Percentiles rank a stretch among this genome's conserved stretches.
Evolutionary conservation across 2,329 filamentous ascomycete species (phyloP).

Genomic region (Camillea tinctor): DNA sequence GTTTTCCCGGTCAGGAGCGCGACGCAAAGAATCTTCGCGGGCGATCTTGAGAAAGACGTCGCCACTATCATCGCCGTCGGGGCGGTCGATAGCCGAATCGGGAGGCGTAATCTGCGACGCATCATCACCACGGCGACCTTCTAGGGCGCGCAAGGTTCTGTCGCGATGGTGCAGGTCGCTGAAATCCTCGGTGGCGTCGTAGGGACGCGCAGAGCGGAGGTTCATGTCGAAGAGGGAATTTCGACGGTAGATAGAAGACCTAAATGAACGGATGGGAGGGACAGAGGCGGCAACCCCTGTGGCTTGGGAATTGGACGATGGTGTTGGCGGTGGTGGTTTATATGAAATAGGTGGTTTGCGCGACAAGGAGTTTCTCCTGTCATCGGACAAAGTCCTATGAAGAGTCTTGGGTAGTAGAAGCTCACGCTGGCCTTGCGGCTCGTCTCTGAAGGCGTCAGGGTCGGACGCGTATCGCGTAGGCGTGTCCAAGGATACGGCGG

Average conservation of each 20-base stretch:
- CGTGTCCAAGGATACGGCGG: constrained; percentile 30
- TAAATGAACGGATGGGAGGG: constrained; percentile 53
- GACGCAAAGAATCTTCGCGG: constrained; percentile 48
- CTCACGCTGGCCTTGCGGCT: constrained; percentile 45
- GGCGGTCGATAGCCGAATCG: constrained; percentile 37
- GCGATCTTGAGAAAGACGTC: constrained; percentile 61
- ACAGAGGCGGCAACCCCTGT: constrained; percentile 36
- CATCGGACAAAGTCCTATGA: constrained; percentile 46
- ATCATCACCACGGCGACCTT: constrained; percentile 43
- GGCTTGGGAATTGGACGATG: constrained; percentile 28
- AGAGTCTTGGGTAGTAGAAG: constrained; percentile 46
- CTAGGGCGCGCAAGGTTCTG: constrained; percentile 49
- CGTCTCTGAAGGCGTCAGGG: constrained; percentile 14
- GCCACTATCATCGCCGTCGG: constrained; percentile 52
- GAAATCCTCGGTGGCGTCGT: constrained; percentile 44
- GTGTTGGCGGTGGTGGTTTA: constrained; percentile 39
- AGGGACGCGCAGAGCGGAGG: constrained; percentile 40
- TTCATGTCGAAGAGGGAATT: constrained; percentile 55
- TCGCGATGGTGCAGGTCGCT: constrained; percentile 47
- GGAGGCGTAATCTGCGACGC: constrained; percentile 40
- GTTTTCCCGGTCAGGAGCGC: constrained; percentile 37
- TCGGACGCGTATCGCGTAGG: constrained; percentile 25
- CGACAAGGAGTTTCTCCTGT: constrained; percentile 43
- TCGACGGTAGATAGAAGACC: constrained; percentile 57
- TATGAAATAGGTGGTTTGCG: constrained; percentile 52